Conservation (phyloP, 2,329 filamentous ascomycete genomes). For the Sporothrix brunneoviolacea region DNA sequence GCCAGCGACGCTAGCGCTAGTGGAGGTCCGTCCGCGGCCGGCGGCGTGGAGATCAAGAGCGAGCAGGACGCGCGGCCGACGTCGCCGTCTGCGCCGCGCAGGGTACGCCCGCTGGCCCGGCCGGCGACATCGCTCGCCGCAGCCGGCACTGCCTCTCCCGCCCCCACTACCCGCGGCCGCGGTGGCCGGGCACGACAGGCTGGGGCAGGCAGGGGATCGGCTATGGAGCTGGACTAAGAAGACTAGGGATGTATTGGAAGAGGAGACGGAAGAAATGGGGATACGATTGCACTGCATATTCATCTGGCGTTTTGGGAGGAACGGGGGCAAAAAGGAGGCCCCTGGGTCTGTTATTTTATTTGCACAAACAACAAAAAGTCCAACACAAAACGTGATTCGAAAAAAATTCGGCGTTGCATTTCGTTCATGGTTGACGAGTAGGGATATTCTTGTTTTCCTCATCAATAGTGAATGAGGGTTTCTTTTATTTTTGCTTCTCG, state of each 20-base stretch:
- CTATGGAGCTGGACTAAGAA: slow-evolving; percentile 11
- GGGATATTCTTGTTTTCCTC: neutral
- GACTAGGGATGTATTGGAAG: too few species aligned
- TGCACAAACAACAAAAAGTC: too few species aligned
- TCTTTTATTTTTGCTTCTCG: neutral
- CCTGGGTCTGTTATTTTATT: too few species aligned
- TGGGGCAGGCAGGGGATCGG: neutral
- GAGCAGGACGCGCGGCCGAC: slow-evolving; percentile 1
- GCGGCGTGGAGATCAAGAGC: slow-evolving; percentile 11
- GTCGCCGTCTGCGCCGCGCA: neutral
- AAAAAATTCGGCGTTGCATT: too few species aligned
- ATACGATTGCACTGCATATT: too few species aligned
- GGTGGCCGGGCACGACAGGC: slow-evolving; percentile 10
- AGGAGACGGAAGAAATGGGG: too few species aligned
- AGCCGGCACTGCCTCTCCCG: neutral
- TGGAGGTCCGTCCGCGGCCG: too few species aligned
- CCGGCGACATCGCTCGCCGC: slow-evolving; percentile 21
- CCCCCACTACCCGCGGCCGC: slow-evolving; percentile 4
- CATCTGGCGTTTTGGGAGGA: too few species aligned
- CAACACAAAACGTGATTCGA: too few species aligned
- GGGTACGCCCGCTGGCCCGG: slow-evolving; percentile 10
- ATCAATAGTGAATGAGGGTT: too few species aligned
- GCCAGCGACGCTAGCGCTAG: neutral
- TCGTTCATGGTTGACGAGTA: too few species aligned
- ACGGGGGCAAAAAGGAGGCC: too few species aligned